These are phyloP conservation scores for Cyberlindnera bimundalis DNA, from an alignment of 805 yeast species.

Conservation along the genomic window DNA sequence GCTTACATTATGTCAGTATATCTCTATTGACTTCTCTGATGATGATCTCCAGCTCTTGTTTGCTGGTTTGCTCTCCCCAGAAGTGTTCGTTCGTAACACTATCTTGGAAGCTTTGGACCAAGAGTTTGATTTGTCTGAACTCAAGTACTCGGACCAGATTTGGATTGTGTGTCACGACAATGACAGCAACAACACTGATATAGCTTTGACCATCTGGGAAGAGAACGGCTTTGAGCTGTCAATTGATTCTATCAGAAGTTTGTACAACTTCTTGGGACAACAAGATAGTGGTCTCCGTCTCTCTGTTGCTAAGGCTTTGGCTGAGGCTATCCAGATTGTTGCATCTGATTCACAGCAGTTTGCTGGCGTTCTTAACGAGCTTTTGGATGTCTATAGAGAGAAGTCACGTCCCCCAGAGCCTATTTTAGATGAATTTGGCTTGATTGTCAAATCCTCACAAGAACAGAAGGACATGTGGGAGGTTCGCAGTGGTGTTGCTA, in stretches of 20 bases:
- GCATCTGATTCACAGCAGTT: slow-evolving; percentile 28
- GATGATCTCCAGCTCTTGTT: slow-evolving; percentile 60
- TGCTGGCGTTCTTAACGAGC: slow-evolving; percentile 35
- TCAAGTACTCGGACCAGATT: slow-evolving; percentile 58
- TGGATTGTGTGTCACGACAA: slow-evolving; percentile 79
- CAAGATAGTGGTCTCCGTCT: slow-evolving; percentile 65
- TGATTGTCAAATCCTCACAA: slow-evolving; percentile 58
- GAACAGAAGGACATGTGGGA: slow-evolving; percentile 80
- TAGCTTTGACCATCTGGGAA: slow-evolving; percentile 82
- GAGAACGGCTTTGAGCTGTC: slow-evolving; percentile 61
- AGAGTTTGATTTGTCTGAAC: slow-evolving; percentile 56
- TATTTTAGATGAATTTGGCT: slow-evolving; percentile 73
- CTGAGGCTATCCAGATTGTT: slow-evolving; percentile 46
- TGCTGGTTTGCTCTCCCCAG: slow-evolving; percentile 53
- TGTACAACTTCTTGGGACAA: slow-evolving; percentile 50
- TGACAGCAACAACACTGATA: slow-evolving; percentile 53
- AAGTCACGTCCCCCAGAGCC: slow-evolving; percentile 76
- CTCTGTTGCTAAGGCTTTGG: slow-evolving; percentile 69
- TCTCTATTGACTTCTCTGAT: slow-evolving; percentile 56
- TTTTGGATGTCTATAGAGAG: slow-evolving; percentile 54
- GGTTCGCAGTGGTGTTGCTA: slow-evolving; percentile 76
- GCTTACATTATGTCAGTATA: slow-evolving; percentile 69
- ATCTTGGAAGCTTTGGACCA: slow-evolving; percentile 82
- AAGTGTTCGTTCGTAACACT: slow-evolving; percentile 70
- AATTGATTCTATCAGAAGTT: slow-evolving; percentile 39